Base-by-base conservation (phyloP, 176 grass and related monocot species). In the Hsuehochloa calcarea region DNA sequence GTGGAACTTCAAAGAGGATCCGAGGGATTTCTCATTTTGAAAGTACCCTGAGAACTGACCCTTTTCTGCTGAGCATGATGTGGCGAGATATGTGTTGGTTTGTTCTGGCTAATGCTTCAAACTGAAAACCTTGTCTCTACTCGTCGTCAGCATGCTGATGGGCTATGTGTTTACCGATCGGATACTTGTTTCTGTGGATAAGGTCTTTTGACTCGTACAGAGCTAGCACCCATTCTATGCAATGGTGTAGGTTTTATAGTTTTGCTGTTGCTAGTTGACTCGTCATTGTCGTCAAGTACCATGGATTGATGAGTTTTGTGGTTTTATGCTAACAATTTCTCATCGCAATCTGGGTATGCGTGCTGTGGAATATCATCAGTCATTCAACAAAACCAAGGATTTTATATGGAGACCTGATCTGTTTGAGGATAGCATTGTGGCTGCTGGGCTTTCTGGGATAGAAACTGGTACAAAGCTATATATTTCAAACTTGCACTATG, bases 401-500 rank as follows among this genome's bases (percentile, higher is more conserved):
- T 91, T 94, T 80, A 81, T 80, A 31, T 92, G 90, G 96, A 96
- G 93, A 67, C 85, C 89, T 82, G 91, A 92, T 92, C 86, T 92
- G 17, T 96, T 96, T 90, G 90, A 94, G 83, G 93, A 91, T 81
- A 91, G 89, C 87, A 91, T 96, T 86, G 88, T 78, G 74, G 89
- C 91, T 61, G 64, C 88, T 60, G 80, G 92, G 23, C 93, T 94
- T 86, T 85, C 92, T 81, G 92, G 91, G 58, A 77, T 86, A 87
- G 93, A 96, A 88, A 78, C 90, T 67, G 91, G 95, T 54, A 93
- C 92, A 86, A 99, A 99, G 71, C 66, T 99, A 50, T 99, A 96
- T 83, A 92, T 99, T 87, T 99, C 96, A 49, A 99, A 99, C 41
- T 83, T 99, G 81, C 93, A 96, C 93, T 96, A 91, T 80, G 91